Conservation (phyloP, 352 stramenopile species). For the Thraustochytrium striatum region DNA sequence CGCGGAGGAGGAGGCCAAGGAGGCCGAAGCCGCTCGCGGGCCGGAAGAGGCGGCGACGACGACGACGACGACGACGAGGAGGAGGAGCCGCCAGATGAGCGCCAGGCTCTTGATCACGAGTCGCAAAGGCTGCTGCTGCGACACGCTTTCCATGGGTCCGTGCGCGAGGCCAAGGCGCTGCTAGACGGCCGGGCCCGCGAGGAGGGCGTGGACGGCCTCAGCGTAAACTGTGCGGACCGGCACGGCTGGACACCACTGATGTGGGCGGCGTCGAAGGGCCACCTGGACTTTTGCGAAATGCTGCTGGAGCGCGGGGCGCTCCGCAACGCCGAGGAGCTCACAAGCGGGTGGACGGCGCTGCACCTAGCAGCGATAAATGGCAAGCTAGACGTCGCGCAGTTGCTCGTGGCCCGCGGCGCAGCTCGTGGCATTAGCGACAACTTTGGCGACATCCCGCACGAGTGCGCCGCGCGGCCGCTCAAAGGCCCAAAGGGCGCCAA, state of each 20-base stretch:
- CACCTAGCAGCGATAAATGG: constrained; percentile 3
- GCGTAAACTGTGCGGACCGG: constrained; percentile 7
- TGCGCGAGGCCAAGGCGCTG: neutral
- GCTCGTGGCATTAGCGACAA: neutral
- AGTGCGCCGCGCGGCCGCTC: neutral
- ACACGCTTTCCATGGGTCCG: constrained; percentile 18
- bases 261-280: neutral
- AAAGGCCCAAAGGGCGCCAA: neutral
- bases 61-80: neutral
- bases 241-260: constrained; percentile 35
- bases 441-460: constrained; percentile 28
- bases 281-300: constrained; percentile 15
- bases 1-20: neutral
- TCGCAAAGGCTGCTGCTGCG: neutral
- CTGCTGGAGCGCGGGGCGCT: constrained; percentile 16
- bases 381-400: neutral
- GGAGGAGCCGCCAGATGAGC: constrained; percentile 10
- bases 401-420: neutral
- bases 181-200: neutral
- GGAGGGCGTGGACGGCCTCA: neutral
- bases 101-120: neutral
- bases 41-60: neutral
- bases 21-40: neutral
- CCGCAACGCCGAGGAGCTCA: neutral
- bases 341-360: constrained; percentile 27